Evolutionary conservation across 306 rosid species (phyloP).

Genomic region (Cucumis melo): DNA sequence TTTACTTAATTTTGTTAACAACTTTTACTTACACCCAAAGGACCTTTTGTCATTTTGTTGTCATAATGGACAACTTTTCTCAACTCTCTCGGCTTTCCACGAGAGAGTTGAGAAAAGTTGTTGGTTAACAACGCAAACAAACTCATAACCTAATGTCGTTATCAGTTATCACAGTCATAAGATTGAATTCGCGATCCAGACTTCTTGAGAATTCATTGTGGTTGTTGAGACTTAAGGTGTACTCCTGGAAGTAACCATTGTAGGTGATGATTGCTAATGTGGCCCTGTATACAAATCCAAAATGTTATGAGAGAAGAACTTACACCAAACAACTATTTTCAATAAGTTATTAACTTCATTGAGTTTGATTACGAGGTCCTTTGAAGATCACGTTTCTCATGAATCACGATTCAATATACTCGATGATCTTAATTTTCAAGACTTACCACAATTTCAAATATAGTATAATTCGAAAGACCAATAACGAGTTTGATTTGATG

Average conservation of each 20-base stretch:
- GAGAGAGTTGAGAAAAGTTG: too few relatives aligned
- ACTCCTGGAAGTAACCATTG: conserved; percentile 69
- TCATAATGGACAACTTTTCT: neutral
- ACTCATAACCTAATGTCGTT: conserved; percentile 25
- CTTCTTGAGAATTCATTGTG: conserved; percentile 53
- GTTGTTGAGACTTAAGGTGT: conserved; percentile 41
- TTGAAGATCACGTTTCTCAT: neutral
- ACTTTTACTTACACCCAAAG: neutral
- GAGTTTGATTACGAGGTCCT: neutral
- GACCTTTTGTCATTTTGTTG: neutral
- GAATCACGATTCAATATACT: neutral
- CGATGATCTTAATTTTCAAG: neutral
- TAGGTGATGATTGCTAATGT: conserved; percentile 49
- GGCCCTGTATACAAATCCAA: conserved; percentile 35
- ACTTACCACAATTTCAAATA: neutral
- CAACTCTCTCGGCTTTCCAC: neutral
- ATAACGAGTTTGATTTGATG: neutral
- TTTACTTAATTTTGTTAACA: neutral
- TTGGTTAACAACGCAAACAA: neutral
- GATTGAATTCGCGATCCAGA: conserved; percentile 58
- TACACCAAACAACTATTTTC: neutral
- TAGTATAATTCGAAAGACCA: neutral
- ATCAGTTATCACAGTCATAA: conserved; percentile 29
- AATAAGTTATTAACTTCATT: neutral
- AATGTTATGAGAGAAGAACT: neutral